Conservation (phyloP, 257 asterid genomes). For the Primulina tabacum region DNA sequence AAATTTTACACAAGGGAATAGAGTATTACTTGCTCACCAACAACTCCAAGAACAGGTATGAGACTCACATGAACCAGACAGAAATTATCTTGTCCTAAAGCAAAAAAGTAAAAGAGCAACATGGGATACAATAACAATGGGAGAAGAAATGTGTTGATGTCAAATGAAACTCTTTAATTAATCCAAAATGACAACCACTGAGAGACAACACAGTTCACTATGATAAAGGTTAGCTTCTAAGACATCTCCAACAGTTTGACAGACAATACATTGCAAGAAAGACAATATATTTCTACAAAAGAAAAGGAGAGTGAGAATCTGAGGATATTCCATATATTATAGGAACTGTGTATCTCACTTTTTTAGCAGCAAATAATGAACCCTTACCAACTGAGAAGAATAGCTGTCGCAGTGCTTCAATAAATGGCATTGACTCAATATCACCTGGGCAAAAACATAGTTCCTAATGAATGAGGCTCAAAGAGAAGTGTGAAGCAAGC, state of each 20-base stretch:
- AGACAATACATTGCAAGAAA: not conserved
- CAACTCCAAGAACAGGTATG: conserved; percentile 91
- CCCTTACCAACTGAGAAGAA: conserved; percentile 84
- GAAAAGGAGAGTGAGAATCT: not conserved
- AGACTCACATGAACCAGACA: conserved; percentile 98
- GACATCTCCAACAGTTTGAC: not conserved
- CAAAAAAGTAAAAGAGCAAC: conserved; percentile 9
- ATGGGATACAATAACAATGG: conserved; percentile 12
- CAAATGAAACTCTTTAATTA: not conserved
- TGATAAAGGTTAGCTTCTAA: not conserved
- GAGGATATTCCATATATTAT: not conserved
- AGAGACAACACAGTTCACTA: not conserved
- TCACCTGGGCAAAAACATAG: conserved; percentile 56
- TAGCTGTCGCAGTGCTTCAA: conserved; percentile 91
- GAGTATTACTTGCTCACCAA: conserved; percentile 91
- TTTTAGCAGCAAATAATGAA: conserved; percentile 18
- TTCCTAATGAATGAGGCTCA: conserved; percentile 10
- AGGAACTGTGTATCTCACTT: not conserved
- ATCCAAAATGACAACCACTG: conserved; percentile 1
- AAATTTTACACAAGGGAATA: conserved; percentile 8
- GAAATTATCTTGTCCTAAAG: conserved; percentile 75
- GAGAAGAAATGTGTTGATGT: not conserved
- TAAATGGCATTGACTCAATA: conserved; percentile 97
- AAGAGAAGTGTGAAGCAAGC: conserved; percentile 8
- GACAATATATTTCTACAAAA: not conserved